Base-by-base conservation (phyloP, 2,329 filamentous ascomycete genomes). In the Fusarium penzigii region DNA sequence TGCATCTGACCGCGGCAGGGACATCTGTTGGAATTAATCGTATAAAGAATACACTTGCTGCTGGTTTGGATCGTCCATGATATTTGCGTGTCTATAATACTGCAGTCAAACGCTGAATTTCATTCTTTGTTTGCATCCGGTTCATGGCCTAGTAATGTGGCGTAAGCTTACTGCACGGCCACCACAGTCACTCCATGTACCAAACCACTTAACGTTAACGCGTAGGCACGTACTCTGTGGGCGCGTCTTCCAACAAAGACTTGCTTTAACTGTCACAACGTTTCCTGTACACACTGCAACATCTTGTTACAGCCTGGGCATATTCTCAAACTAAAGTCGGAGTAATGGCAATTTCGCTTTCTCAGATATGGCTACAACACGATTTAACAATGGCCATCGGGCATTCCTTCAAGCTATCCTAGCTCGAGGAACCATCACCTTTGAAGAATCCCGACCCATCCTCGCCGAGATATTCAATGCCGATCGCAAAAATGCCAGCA, bases 401-500 rank as follows among this genome's bases (percentile, higher is more conserved):
- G 92, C 93, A 9, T 96, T 99, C 67, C 78, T 97, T 1, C 94
- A 99, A 72, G 89, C 90, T 44, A 86, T 99, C 61, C 80, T 97
- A 70, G 85, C 89, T 3, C 85, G 87, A 45, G 88, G 89, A 17
- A 84, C 85, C 42, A 79, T 97, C 70, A 95, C 90, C 1, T 84
- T 89, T 57, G 78, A 84, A 48, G 85, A 95, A 64, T 86, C 87
- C 12, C 85, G 85, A 64, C 82, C 84, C 1, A 76, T 97, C 20
- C 78, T 97, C 13, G 90, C 92, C 3, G 82, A 81, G 32, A 93
- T 97, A 49, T 78, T 88, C 61, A 86, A 83, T 9, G 83, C 81
- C 11, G 75, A 82, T 7, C 67, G 66, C 42, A 56, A 59, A 1
- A 63, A 59, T 17, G 62, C 66, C 8, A 47, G 46, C 9, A 51